A percentile compares a stretch with the other conserved stretches of the same genome.
Conservation (phyloP, 805 yeast genomes). For the Metschnikowia matae region DNA sequence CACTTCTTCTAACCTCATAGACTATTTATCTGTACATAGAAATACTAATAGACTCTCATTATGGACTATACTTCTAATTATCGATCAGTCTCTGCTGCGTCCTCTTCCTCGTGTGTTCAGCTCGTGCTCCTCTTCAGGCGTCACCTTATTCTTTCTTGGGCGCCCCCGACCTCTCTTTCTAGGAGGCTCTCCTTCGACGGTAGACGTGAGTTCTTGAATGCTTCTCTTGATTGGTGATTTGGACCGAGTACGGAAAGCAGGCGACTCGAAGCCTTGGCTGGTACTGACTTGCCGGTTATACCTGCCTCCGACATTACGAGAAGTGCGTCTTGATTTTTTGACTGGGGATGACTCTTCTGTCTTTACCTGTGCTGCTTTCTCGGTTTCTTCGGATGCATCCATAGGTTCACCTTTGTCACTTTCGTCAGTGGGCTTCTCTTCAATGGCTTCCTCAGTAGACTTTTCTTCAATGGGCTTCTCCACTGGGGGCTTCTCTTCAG, state of each 20-base stretch:
- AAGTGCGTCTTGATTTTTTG: background rate
- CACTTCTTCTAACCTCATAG: slow-evolving; percentile 29
- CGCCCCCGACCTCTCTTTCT: slow-evolving; percentile 9
- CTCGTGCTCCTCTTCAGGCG: slow-evolving; percentile 4
- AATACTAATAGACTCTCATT: too few species aligned
- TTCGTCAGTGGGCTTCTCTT: background rate
- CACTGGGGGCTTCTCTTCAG: background rate
- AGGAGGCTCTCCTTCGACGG: slow-evolving; percentile 14
- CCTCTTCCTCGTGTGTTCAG: slow-evolving; percentile 9
- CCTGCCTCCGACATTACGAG: background rate
- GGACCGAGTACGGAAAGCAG: slow-evolving; percentile 18
- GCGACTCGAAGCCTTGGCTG: slow-evolving; percentile 11
- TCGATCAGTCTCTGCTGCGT: slow-evolving; percentile 5
- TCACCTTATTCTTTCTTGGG: slow-evolving; percentile 1
- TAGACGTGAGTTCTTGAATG: slow-evolving; percentile 17
- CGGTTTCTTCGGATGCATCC: too few species aligned
- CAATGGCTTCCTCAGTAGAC: too few species aligned
- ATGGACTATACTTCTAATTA: background rate
- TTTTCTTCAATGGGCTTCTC: background rate
- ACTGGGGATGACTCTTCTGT: background rate
- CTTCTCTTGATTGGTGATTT: slow-evolving; percentile 18
- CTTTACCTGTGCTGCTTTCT: background rate
- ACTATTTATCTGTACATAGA: background rate
- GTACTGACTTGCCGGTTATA: background rate
- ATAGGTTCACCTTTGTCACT: too few species aligned